These are phyloP conservation scores for Tetracladium setigerum DNA, from an alignment of 495 filamentous ascomycete species.

Conservation along the genomic window DNA sequence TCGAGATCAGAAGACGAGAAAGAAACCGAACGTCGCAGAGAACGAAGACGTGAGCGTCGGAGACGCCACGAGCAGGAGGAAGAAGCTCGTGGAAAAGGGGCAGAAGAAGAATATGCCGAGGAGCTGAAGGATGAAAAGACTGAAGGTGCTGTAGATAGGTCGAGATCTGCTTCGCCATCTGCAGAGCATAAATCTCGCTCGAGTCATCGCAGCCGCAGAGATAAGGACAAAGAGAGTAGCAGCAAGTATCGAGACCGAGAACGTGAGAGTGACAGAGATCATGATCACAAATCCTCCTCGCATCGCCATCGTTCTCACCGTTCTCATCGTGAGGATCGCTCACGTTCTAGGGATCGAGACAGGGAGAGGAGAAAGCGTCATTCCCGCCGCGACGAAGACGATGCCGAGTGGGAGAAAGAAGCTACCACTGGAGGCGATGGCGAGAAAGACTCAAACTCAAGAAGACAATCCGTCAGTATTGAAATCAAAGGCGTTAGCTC, in stretches of 20 bases:
- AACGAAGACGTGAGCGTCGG: constrained; percentile 30
- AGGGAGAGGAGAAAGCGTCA: constrained; percentile 24
- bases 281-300: constrained; percentile 23
- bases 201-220: constrained; percentile 26
- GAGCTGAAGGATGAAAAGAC: constrained; percentile 7
- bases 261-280: constrained; percentile 25
- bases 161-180: constrained; percentile 18
- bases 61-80: constrained; percentile 16
- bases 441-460: constrained; percentile 20
- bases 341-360: constrained; percentile 31
- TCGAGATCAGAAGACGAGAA: constrained; percentile 39
- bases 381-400: constrained; percentile 41
- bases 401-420: constrained; percentile 17
- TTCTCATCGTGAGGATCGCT: constrained; percentile 17
- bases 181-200: constrained; percentile 13
- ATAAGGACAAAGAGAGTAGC: constrained; percentile 36
- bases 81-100: constrained; percentile 8
- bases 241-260: constrained; percentile 33
- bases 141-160: constrained; percentile 8
- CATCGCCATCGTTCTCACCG: constrained; percentile 22
- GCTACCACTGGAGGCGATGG: constrained; percentile 15
- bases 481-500: constrained; percentile 30
- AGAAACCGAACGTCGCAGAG: constrained; percentile 41
- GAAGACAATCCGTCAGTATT: constrained; percentile 29
- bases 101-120: constrained; percentile 1